Base-by-base conservation (phyloP, 2,329 filamentous ascomycete genomes). In the Cercospora zeina region DNA sequence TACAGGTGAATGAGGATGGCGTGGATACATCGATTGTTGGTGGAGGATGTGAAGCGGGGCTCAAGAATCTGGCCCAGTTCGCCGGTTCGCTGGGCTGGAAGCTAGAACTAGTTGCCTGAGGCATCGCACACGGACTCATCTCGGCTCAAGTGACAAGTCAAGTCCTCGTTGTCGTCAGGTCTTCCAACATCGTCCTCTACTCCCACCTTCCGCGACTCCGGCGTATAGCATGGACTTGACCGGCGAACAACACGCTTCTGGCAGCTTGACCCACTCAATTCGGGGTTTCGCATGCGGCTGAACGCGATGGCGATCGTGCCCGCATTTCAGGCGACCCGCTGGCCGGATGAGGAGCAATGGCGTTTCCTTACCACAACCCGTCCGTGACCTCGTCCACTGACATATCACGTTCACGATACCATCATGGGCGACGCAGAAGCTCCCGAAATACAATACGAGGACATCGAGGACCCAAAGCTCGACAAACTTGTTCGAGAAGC, bases 401-500 rank as follows among this genome's bases (percentile, higher is more conserved):
- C 14, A 34, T 42, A 49, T n/a, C 11, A 8, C 36, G 27, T 19
- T n/a, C 42, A 24, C 3, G 7, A 27, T n/a, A 42, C 10, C 2
- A 34, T 2, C n/a, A 49, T 49, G 39, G 27, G 10, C 39, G 39
- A 33, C 21, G 14, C 31, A 19, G n/a, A 9, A 34, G 14, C 49
- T 30, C 16, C 39, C 34, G 14, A 61, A 19, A 50, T 57, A 19
- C 33, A 42, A 19, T 61, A 63, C 30, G n/a, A 47, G 39, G 54
- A 64, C 27, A 39, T 64, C 21, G 8, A 54, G 33, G 58, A 63
- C 51, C n/a, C 62, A 3, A 31, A 39, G 5, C 62, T 68, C 50
- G 57, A 68, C 39, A 30, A 54, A 3, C 59, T 65, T 45, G 63
- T 69, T 9, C 59, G 64, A 19, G 10, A 45, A 31, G 49, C 62